Conservation (phyloP, 345 rosid genomes). For the Euphorbia tirucalli region DNA sequence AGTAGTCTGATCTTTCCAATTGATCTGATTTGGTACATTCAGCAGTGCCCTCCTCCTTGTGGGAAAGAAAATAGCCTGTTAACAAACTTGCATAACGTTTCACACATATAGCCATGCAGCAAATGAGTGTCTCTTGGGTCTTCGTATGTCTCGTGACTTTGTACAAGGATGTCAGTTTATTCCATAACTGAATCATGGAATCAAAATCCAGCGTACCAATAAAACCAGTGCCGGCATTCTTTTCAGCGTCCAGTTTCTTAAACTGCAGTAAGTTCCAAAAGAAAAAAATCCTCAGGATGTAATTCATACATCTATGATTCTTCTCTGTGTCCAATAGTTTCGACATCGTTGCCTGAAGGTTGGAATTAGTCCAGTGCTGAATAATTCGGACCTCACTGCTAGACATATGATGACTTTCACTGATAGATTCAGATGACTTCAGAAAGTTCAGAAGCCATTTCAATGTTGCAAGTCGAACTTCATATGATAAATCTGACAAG, state of each 20-base stretch:
- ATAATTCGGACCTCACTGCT: slow-evolving; percentile 42
- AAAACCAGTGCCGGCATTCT: slow-evolving; percentile 33
- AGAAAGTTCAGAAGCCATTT: slow-evolving; percentile 81
- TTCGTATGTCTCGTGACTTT: slow-evolving; percentile 56
- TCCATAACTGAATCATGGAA: slow-evolving; percentile 63
- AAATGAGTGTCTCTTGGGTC: slow-evolving; percentile 61
- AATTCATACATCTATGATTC: slow-evolving; percentile 61
- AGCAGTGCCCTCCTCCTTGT: slow-evolving; percentile 19
- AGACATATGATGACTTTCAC: slow-evolving; percentile 21
- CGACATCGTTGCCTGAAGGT: slow-evolving; percentile 60
- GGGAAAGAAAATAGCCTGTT: slow-evolving; percentile 28
- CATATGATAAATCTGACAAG: slow-evolving; percentile 76
- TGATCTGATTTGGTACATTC: slow-evolving; percentile 24
- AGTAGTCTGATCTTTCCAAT: slow-evolving; percentile 30
- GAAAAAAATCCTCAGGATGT: slow-evolving; percentile 73
- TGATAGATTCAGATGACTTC: slow-evolving; percentile 41
- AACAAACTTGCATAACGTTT: slow-evolving; percentile 46
- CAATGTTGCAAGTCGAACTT: slow-evolving; percentile 80
- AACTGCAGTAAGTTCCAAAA: slow-evolving; percentile 75
- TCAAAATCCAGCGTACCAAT: slow-evolving; percentile 58
- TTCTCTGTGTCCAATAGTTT: slow-evolving; percentile 59
- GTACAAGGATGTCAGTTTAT: slow-evolving; percentile 50
- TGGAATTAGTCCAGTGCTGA: slow-evolving; percentile 57
- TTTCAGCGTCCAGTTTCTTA: slow-evolving; percentile 30
- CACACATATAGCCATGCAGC: slow-evolving; percentile 83